These are phyloP conservation scores for Daedaleopsis nitida DNA, from an alignment of 768 basidiomycete genomes.

Conservation along the genomic window DNA sequence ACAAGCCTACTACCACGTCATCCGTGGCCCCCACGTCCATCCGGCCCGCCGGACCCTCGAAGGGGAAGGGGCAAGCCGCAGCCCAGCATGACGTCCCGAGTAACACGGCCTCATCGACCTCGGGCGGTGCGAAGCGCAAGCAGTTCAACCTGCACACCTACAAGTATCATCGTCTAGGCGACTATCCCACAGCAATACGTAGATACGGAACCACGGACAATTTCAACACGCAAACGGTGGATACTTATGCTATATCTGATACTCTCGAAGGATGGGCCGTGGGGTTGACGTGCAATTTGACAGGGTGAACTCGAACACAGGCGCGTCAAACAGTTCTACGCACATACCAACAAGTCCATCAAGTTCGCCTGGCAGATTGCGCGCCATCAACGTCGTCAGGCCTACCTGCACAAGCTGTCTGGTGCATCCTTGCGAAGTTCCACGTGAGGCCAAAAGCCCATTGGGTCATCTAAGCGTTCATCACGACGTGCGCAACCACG, in stretches of 20 bases:
- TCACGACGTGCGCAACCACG: background rate
- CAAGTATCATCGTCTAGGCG: constrained; percentile 30
- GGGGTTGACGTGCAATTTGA: too few relatives aligned
- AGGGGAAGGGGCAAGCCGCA: background rate
- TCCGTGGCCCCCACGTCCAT: too few relatives aligned
- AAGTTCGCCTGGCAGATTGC: constrained; percentile 34
- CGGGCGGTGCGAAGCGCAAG: background rate
- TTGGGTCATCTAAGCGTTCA: background rate
- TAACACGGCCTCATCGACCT: background rate
- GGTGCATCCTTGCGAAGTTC: background rate
- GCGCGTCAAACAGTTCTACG: constrained; percentile 39
- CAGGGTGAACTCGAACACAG: constrained; percentile 43
- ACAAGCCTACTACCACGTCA: background rate
- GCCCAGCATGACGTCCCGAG: background rate
- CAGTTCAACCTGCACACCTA: constrained; percentile 27
- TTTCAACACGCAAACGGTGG: constrained; percentile 28
- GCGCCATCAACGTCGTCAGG: background rate
- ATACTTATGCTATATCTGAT: background rate
- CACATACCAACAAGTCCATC: constrained; percentile 35
- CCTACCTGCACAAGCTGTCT: background rate
- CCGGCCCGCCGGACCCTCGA: too few relatives aligned
- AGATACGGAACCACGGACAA: constrained; percentile 25
- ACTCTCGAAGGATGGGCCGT: too few relatives aligned
- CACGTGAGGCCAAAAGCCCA: background rate
- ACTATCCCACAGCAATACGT: constrained; percentile 17